Conservation (phyloP, 768 basidiomycete genomes). For the Tulasnella sp. region DNA sequence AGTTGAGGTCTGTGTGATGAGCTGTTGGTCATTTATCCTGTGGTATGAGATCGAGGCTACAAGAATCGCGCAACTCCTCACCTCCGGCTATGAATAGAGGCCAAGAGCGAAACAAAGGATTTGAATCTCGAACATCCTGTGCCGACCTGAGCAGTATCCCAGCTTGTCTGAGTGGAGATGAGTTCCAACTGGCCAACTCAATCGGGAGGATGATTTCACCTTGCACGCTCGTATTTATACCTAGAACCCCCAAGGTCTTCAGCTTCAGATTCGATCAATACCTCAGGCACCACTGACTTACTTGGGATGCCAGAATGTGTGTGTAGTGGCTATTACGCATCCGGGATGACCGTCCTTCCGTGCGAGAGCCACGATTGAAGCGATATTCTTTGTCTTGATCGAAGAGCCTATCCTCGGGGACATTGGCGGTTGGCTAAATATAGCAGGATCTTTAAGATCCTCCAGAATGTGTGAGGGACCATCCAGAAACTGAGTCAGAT, state of each 20-base stretch:
- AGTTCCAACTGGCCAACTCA: not conserved
- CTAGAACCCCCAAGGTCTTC: constrained; percentile 25
- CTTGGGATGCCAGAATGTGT: constrained; percentile 93
- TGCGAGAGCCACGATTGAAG: constrained; percentile 55
- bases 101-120: constrained; percentile 40
- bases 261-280: not conserved
- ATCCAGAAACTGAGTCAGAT: constrained; percentile 24
- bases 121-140: constrained; percentile 39
- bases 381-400: constrained; percentile 73
- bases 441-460: constrained; percentile 24
- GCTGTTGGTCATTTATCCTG: constrained; percentile 2
- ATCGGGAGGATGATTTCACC: constrained; percentile 30
- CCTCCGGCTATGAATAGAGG: constrained; percentile 79
- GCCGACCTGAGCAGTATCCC: constrained; percentile 62
- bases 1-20: constrained; percentile 68
- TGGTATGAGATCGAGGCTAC: not conserved
- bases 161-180: constrained; percentile 46
- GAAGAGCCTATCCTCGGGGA: constrained; percentile 40
- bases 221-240: constrained; percentile 74
- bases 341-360: constrained; percentile 33
- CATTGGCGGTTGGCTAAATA: not conserved
- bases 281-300: constrained; percentile 30
- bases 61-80: no score
- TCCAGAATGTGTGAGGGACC: constrained; percentile 19
- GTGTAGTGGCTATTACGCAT: constrained; percentile 74